These are phyloP conservation scores for Guillardia theta DNA, from an alignment of 78 protist species.

Conservation along the genomic window DNA sequence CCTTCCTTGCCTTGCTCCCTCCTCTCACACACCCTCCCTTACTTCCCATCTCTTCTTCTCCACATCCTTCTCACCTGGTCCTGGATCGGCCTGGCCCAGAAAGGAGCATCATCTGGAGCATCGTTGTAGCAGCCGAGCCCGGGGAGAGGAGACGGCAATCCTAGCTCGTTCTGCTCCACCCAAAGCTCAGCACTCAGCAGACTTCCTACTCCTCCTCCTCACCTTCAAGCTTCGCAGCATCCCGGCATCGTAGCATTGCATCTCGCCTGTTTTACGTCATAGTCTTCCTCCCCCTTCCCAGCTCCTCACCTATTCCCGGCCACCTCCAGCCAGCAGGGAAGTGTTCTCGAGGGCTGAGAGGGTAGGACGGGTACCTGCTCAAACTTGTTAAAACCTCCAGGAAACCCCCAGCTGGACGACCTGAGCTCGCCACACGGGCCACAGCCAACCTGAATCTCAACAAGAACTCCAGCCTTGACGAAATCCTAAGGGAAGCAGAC, in stretches of 20 bases:
- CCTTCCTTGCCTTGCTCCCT: too few species aligned
- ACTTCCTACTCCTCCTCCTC: too few species aligned
- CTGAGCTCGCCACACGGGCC: slow-evolving; percentile 32
- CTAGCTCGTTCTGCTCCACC: background rate
- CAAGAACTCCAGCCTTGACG: background rate
- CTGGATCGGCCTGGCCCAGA: background rate
- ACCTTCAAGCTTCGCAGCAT: too few species aligned
- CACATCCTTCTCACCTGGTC: background rate
- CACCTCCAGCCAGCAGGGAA: background rate
- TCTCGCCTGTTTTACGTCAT: too few species aligned
- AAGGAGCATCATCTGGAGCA: background rate
- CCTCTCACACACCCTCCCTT: too few species aligned
- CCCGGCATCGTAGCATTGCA: background rate
- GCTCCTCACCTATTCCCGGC: background rate
- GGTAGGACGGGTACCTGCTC: background rate
- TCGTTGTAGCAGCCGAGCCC: background rate
- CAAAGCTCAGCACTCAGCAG: too few species aligned
- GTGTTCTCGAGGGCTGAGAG: background rate
- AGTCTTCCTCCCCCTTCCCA: too few species aligned
- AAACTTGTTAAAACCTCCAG: background rate
- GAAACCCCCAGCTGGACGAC: background rate
- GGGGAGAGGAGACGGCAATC: background rate
- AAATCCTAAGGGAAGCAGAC: too few species aligned
- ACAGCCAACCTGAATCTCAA: slow-evolving; percentile 16
- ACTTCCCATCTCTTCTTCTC: too few species aligned